Conservation (phyloP, 345 rosid genomes). For the Gossypium longicalyx region DNA sequence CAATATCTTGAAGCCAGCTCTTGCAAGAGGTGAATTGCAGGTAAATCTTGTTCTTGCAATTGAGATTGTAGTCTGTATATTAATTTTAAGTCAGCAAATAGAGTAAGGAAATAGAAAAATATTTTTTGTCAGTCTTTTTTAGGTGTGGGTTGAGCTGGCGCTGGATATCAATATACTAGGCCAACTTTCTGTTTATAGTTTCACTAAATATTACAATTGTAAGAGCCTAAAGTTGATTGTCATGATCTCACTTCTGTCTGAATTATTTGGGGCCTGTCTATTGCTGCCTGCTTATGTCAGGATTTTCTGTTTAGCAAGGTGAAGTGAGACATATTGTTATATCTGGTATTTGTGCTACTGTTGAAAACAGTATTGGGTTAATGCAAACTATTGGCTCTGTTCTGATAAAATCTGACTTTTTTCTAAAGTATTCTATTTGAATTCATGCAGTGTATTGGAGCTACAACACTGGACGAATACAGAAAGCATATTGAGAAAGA, state of each 20-base stretch:
- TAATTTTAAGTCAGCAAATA: background rate
- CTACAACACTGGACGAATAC: constrained; percentile 93
- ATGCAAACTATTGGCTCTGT: background rate
- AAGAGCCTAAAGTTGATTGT: background rate
- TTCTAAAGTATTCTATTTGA: constrained; percentile 8
- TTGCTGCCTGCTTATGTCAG: background rate
- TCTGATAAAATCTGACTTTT: background rate
- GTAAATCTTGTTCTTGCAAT: constrained; percentile 29
- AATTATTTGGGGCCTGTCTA: background rate
- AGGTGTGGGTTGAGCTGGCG: background rate
- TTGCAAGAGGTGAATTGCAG: constrained; percentile 99
- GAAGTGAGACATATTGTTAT: background rate
- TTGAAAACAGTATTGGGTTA: background rate
- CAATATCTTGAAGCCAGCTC: constrained; percentile 96
- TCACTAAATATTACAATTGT: background rate
- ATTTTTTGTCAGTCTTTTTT: background rate
- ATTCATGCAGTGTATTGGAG: constrained; percentile 88
- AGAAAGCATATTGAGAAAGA: constrained; percentile 98
- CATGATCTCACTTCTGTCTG: background rate
- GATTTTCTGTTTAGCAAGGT: background rate
- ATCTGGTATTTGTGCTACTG: background rate
- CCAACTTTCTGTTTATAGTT: background rate
- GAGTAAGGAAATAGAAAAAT: background rate
- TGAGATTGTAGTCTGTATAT: background rate
- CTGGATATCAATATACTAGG: background rate